These are phyloP conservation scores for Alternaria sp. DNA, from an alignment of 2,329 filamentous ascomycete genomes.

Conservation along the genomic window DNA sequence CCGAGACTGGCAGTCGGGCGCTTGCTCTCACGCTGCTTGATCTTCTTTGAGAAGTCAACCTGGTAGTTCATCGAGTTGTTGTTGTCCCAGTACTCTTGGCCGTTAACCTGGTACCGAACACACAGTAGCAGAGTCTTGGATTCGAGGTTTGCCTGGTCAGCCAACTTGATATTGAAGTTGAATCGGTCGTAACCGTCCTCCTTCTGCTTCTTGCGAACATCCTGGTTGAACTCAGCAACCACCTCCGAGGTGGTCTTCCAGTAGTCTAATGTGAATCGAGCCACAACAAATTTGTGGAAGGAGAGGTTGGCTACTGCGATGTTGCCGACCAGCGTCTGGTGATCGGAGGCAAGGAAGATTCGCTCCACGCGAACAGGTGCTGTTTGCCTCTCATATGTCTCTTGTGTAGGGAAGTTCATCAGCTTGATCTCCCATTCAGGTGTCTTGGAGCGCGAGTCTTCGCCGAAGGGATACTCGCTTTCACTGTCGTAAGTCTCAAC, in stretches of 20 bases:
- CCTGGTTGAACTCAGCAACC: conserved; percentile 83
- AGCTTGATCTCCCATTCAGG: conserved; percentile 90
- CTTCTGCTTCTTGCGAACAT: conserved; percentile 72
- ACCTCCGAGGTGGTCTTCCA: conserved; percentile 99
- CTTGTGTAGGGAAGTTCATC: conserved; percentile 76
- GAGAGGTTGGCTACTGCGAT: conserved; percentile 87
- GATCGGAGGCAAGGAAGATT: conserved; percentile 86
- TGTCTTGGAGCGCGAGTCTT: conserved; percentile 52
- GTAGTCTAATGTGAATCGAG: conserved; percentile 94
- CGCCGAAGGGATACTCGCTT: conserved; percentile 84
- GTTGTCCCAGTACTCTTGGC: conserved; percentile 94
- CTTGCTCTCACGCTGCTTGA: conserved; percentile 61
- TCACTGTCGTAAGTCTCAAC: conserved; percentile 89
- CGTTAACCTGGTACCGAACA: conserved; percentile 83
- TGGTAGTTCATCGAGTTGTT: conserved; percentile 89
- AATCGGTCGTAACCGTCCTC: conserved; percentile 83
- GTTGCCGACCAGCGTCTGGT: conserved; percentile 83
- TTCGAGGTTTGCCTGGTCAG: conserved; percentile 90
- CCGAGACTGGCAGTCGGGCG: conserved; percentile 59
- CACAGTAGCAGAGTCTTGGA: conserved; percentile 93
- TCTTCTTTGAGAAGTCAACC: conserved; percentile 87
- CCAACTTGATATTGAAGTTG: conserved; percentile 91
- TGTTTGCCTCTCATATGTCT: conserved; percentile 68
- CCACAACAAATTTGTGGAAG: conserved; percentile 88
- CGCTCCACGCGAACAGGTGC: conserved; percentile 82